Conservation (phyloP, 495 filamentous ascomycete genomes). For the Penicillium ochrochloron region DNA sequence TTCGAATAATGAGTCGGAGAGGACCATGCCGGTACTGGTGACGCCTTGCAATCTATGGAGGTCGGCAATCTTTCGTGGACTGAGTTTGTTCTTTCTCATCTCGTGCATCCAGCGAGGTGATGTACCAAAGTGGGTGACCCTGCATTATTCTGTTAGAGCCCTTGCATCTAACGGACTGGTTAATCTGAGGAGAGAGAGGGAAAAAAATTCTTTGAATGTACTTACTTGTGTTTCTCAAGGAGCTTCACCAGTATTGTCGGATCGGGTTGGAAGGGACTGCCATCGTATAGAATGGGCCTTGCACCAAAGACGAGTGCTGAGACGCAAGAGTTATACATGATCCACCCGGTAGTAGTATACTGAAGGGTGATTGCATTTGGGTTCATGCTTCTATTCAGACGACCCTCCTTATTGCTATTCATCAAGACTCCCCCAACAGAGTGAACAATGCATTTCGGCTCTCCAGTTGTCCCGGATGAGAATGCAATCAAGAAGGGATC, state of each 20-base stretch:
- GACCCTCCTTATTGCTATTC: slow-evolving; percentile 59
- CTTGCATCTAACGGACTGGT: neutral
- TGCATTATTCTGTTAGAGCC: neutral
- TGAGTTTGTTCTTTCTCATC: slow-evolving; percentile 60
- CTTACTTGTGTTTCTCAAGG: slow-evolving; percentile 61
- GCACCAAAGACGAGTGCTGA: slow-evolving; percentile 57
- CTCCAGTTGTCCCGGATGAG: slow-evolving; percentile 75
- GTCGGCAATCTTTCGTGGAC: slow-evolving; percentile 63
- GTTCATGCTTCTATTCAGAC: slow-evolving; percentile 60
- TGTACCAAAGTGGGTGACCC: slow-evolving; percentile 63
- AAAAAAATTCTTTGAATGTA: neutral
- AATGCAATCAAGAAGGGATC: slow-evolving; percentile 79
- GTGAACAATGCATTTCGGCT: slow-evolving; percentile 83
- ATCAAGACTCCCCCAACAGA: slow-evolving; percentile 24
- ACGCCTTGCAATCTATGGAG: slow-evolving; percentile 61
- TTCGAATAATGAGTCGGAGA: slow-evolving; percentile 71
- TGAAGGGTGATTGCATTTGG: slow-evolving; percentile 56
- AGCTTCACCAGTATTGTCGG: slow-evolving; percentile 61
- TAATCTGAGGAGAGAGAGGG: neutral
- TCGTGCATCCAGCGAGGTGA: slow-evolving; percentile 77
- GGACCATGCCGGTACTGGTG: slow-evolving; percentile 76
- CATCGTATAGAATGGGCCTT: slow-evolving; percentile 70
- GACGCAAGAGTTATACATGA: slow-evolving; percentile 73
- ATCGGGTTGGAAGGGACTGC: slow-evolving; percentile 73
- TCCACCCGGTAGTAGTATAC: slow-evolving; percentile 76